Conservation (phyloP, 192 early-diverging fungal species). For the Lobosporangium transversale region DNA sequence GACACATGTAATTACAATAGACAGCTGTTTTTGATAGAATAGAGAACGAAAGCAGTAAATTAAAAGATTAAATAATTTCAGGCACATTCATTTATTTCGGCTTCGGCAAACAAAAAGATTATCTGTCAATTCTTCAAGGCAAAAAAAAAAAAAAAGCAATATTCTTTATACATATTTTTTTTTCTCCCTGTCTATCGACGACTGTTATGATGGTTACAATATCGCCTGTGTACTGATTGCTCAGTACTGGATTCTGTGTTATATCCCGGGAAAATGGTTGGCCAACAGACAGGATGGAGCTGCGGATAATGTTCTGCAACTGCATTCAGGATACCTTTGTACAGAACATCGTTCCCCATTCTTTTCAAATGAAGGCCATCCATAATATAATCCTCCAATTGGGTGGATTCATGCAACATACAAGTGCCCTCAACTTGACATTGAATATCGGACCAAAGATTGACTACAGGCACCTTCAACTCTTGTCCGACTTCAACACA, state of each 20-base stretch:
- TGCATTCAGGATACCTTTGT: conserved; percentile 38
- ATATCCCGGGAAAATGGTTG: conserved; percentile 38
- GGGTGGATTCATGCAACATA: conserved; percentile 24
- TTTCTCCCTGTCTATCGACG: no score
- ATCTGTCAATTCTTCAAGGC: no score
- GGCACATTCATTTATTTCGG: not conserved
- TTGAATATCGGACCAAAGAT: conserved; percentile 17
- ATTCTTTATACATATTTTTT: no score
- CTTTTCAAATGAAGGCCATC: conserved; percentile 70
- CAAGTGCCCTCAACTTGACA: conserved; percentile 25
- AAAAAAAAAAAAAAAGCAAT: no score
- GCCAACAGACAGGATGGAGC: conserved; percentile 43
- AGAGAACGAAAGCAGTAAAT: not conserved
- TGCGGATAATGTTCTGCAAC: conserved; percentile 36
- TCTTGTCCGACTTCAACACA: conserved; percentile 58
- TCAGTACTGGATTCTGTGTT: conserved; percentile 26
- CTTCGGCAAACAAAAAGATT: no score
- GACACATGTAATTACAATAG: conserved; percentile 1
- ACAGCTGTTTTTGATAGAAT: conserved; percentile 44
- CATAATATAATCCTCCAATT: conserved; percentile 48
- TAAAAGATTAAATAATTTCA: no score
- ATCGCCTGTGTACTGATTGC: conserved; percentile 19
- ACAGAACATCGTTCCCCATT: conserved; percentile 63
- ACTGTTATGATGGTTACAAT: conserved; percentile 15
- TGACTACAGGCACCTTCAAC: conserved; percentile 54